Conservation (phyloP, 768 basidiomycete genomes). For the Coprinopsis cinerea region DNA sequence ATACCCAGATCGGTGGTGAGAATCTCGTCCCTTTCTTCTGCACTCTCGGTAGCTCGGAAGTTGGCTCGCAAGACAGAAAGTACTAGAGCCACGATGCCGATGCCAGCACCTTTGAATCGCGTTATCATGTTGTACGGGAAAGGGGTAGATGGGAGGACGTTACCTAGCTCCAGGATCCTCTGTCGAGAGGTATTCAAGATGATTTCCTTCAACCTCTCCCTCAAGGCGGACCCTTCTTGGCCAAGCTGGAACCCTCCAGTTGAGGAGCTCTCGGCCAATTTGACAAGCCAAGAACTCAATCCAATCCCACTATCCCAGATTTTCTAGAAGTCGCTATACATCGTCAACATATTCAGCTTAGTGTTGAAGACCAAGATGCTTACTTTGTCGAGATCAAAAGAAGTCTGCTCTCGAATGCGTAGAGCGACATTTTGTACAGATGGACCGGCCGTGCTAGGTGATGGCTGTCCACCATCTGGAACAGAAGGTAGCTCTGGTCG, state of each 20-base stretch:
- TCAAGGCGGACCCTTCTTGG: slow-evolving; percentile 2
- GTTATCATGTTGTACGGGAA: not conserved
- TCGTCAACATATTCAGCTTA: slow-evolving; percentile 16
- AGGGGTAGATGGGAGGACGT: slow-evolving; percentile 11
- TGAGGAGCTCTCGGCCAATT: slow-evolving; percentile 19
- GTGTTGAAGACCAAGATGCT: slow-evolving; percentile 13
- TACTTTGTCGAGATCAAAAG: slow-evolving; percentile 93
- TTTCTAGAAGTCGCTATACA: slow-evolving; percentile 58
- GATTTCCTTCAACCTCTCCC: slow-evolving; percentile 21
- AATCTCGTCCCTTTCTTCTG: slow-evolving; percentile 18
- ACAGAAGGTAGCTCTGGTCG: not conserved
- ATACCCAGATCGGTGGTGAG: slow-evolving; percentile 68
- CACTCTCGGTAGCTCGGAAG: slow-evolving; percentile 2
- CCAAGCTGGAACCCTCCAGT: not conserved
- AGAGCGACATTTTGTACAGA: slow-evolving; percentile 23
- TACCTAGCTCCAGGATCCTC: slow-evolving; percentile 68
- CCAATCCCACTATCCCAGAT: slow-evolving; percentile 94
- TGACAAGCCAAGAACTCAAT: slow-evolving; percentile 70
- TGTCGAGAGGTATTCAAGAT: slow-evolving; percentile 36
- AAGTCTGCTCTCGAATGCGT: slow-evolving; percentile 70
- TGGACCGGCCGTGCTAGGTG: not conserved
- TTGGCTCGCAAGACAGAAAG: slow-evolving; percentile 46
- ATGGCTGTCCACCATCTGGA: not conserved
- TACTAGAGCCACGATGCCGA: slow-evolving; percentile 71
- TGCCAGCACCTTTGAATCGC: slow-evolving; percentile 64